phyloP scores from a whole-genome alignment of 306 rosid species.

The Acacia crassicarpa region DNA sequence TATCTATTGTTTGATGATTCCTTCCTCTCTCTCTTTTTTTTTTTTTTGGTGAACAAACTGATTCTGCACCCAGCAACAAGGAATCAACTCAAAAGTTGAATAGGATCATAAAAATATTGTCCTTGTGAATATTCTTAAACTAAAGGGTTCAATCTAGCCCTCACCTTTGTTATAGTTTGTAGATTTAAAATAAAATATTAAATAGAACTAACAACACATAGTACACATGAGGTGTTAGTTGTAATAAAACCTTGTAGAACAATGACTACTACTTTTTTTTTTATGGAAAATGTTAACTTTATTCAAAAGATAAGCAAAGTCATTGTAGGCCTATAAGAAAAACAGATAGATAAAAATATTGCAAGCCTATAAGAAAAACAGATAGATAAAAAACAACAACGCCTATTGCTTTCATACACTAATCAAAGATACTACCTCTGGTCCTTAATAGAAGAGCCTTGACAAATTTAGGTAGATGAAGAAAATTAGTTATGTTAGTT shows the following conservation, averaged over 20 bases:
- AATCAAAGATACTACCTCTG: not conserved
- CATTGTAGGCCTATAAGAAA: not conserved
- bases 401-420: no score
- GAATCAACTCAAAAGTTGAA: not conserved
- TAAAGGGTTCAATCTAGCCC: not conserved
- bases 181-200: no score
- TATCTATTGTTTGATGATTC: not conserved
- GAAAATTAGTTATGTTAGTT: no score
- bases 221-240: no score
- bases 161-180: not conserved
- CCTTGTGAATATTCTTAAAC: not conserved
- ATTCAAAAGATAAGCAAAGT: no score
- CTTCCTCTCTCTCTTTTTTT: no score
- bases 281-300: no score
- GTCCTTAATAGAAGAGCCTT: no score
- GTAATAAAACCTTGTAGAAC: not conserved
- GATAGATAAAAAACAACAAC: no score
- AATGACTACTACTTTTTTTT: no score
- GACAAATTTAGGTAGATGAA: no score
- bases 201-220: no score
- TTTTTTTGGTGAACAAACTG: not conserved
- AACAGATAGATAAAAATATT: not conserved
- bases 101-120: not conserved
- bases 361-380: not conserved
- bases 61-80: not conserved